Evolutionary conservation across 805 yeast genomes (phyloP).

Genomic region (Teunomyces lycoperdinae): DNA sequence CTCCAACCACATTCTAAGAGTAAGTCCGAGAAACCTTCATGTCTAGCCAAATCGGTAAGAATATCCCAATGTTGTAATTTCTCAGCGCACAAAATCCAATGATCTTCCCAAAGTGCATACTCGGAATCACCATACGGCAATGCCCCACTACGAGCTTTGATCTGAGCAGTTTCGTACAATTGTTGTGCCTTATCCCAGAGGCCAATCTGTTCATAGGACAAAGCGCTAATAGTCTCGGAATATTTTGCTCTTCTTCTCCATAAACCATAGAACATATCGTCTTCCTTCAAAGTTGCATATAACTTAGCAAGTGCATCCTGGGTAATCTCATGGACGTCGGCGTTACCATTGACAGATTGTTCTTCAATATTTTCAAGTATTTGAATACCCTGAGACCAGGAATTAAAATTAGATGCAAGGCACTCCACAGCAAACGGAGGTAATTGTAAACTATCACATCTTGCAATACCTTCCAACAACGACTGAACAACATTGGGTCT

Average conservation of each 20-base stretch:
- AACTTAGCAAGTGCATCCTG: constrained; percentile 89
- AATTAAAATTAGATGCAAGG: constrained; percentile 78
- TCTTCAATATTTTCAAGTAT: constrained; percentile 71
- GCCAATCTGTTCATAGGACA: constrained; percentile 93
- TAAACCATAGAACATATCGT: constrained; percentile 94
- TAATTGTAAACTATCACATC: constrained; percentile 67
- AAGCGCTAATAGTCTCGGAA: constrained; percentile 86
- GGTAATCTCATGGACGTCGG: constrained; percentile 76
- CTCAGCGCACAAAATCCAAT: constrained; percentile 97
- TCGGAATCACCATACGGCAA: constrained; percentile 94
- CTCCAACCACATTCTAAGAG: constrained; percentile 99
- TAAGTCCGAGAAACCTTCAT: constrained; percentile 95
- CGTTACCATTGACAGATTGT: constrained; percentile 60
- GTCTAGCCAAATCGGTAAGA: constrained; percentile 91
- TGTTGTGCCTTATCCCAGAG: constrained; percentile 93
- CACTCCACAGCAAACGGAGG: constrained; percentile 95
- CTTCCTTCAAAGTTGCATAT: constrained; percentile 85
- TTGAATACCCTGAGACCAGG: constrained; percentile 87
- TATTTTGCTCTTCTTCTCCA: constrained; percentile 98
- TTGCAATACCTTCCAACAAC: constrained; percentile 77
- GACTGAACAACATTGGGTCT: constrained; percentile 87
- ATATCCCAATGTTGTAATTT: constrained; percentile 98
- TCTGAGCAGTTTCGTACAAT: constrained; percentile 92
- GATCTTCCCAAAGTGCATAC: constrained; percentile 96
- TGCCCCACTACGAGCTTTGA: constrained; percentile 92